phyloP scores from a whole-genome alignment of 345 rosid genomes.

The Corchorus olitorius region DNA sequence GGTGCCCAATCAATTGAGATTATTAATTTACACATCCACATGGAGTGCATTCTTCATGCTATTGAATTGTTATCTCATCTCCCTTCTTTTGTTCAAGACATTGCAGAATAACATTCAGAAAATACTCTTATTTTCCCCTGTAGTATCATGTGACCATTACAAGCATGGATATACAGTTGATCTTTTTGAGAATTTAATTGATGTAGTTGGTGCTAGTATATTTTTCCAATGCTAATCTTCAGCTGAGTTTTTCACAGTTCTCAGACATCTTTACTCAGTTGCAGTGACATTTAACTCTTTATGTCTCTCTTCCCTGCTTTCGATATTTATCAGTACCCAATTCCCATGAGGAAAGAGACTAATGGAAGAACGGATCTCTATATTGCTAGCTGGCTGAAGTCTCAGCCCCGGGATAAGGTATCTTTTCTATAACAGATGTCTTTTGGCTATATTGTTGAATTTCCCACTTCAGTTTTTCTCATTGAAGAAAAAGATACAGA shows the following conservation, averaged over 20 bases:
- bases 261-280: neutral
- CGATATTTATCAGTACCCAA: slow-evolving; percentile 55
- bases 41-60: slow-evolving; percentile 7
- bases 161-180: neutral
- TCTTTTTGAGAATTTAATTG: neutral
- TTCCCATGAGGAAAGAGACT: slow-evolving; percentile 85
- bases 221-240: neutral
- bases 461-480: neutral
- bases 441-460: neutral
- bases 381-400: slow-evolving; percentile 81
- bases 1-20: neutral
- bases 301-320: neutral
- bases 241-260: neutral
- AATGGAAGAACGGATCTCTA: slow-evolving; percentile 88
- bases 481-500: neutral
- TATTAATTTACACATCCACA: neutral
- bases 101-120: neutral
- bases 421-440: neutral
- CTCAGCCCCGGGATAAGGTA: slow-evolving; percentile 88
- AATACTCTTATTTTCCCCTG: neutral
- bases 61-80: neutral
- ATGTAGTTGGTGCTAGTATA: neutral
- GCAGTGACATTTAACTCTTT: slow-evolving; percentile 11
- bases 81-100: neutral
- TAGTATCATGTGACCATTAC: neutral